Base-by-base conservation (phyloP, 1,284 basidiomycete species). In the Apiotrichum laibachii region DNA sequence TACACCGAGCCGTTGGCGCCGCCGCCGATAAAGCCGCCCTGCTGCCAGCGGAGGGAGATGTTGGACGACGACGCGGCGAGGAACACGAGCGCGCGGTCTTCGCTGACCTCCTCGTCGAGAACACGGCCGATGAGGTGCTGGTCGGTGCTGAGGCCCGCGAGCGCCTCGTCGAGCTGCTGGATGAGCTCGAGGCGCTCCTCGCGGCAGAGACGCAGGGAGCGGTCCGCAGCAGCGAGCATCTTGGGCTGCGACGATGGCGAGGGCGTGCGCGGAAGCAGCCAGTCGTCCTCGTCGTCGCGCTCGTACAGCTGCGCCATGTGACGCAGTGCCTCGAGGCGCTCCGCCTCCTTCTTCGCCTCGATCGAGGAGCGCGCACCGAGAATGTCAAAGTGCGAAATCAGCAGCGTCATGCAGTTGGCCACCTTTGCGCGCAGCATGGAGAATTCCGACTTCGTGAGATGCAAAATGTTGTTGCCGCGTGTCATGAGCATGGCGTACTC, bases 1-100 rank as follows among this genome's bases (percentile, higher is more conserved):
- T 99, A 99, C n/a, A 99, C 96, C 13, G 89, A 92, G 21, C 94
- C 94, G 73, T 97, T 98, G 11, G 96, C 95, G 22, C 96, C 96
- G 37, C 93, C 88, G 52, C 96, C 96, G 68, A 99, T 97, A 79
- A 97, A 98, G 56, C 89, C 87, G 37, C 95, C 94, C 77, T 99
- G 96, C 77, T 99, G 96, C 96, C 96, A 99, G 35, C 92, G 87
- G 64, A 99, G 89, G 5, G 93, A 92, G 62, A 99, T 92, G 69
- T 95, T 96, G 49, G 92, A 94, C 52, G 88, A 88, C 16, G 91
- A 91, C 2, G 90, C 91, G 0, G 95, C 93, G 51, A 96, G 84
- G 80, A 92, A 93, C 9, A 93, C 87, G 50, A 95, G 81, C 0
- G 92, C 92, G 50, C 90, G 85, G 74, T 97, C 93, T 76, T 96